phyloP scores from a whole-genome alignment of 495 filamentous ascomycete species.

The Terfezia boudieri region DNA sequence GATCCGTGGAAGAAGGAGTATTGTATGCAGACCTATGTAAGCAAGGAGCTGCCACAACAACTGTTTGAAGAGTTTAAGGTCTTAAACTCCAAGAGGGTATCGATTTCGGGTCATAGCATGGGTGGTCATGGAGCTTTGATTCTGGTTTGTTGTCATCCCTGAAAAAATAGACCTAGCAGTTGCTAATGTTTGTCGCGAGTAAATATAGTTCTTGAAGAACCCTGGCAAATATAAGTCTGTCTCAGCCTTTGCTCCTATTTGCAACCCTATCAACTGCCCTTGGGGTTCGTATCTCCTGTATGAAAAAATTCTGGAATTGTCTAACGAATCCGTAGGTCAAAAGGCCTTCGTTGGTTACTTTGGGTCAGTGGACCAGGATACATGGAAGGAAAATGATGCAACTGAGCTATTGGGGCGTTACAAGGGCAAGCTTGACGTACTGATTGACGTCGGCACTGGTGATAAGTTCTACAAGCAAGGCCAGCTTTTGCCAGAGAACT shows the following conservation, averaged over 20 bases:
- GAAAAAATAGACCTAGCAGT: neutral
- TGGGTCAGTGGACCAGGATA: slow-evolving; percentile 42
- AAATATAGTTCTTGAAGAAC: slow-evolving; percentile 52
- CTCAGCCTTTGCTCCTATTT: slow-evolving; percentile 77
- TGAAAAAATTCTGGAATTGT: neutral
- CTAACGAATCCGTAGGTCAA: slow-evolving; percentile 19
- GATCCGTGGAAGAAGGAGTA: slow-evolving; percentile 53
- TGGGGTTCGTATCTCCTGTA: slow-evolving; percentile 36
- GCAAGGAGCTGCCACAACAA: slow-evolving; percentile 51
- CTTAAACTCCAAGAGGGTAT: slow-evolving; percentile 43
- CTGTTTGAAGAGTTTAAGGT: slow-evolving; percentile 43
- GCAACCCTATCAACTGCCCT: slow-evolving; percentile 62
- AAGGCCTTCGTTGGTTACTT: slow-evolving; percentile 90
- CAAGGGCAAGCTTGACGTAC: slow-evolving; percentile 39
- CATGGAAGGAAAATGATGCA: slow-evolving; percentile 80
- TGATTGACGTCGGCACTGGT: slow-evolving; percentile 41
- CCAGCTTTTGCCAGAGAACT: slow-evolving; percentile 85
- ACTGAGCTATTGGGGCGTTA: slow-evolving; percentile 65
- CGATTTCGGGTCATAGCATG: slow-evolving; percentile 87
- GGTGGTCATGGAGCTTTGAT: slow-evolving; percentile 89
- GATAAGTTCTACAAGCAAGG: slow-evolving; percentile 91
- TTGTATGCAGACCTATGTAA: slow-evolving; percentile 84
- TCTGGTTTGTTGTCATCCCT: slow-evolving; percentile 26
- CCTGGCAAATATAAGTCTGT: slow-evolving; percentile 72
- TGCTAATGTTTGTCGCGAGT: neutral